These are phyloP conservation scores for Xylariaceae sp. DNA, from an alignment of 2,329 filamentous ascomycete species.

Conservation along the genomic window DNA sequence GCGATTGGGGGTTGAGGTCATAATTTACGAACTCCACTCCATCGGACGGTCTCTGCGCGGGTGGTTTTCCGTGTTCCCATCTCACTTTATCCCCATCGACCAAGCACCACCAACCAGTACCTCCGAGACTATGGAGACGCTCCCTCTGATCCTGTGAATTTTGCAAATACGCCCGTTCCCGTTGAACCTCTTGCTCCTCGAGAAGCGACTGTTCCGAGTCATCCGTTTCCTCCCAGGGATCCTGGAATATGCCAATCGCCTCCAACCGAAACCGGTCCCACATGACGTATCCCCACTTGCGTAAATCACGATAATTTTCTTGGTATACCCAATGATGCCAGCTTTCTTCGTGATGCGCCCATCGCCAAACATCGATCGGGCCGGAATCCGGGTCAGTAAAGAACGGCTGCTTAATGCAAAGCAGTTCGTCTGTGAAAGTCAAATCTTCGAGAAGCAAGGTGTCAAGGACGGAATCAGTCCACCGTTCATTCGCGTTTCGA, in stretches of 20 bases:
- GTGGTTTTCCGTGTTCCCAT: not conserved
- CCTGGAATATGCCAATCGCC: slow-evolving; percentile 10
- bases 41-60: too few relatives aligned
- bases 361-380: not conserved
- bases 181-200: not conserved
- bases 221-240: not conserved
- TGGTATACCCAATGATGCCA: slow-evolving; percentile 6
- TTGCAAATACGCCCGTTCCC: not conserved
- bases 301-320: not conserved
- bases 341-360: slow-evolving; percentile 3
- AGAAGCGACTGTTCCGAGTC: not conserved
- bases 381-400: too few relatives aligned
- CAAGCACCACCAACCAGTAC: slow-evolving; percentile 11
- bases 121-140: not conserved
- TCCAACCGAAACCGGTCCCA: slow-evolving; percentile 32
- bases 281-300: slow-evolving; percentile 32
- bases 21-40: too few relatives aligned
- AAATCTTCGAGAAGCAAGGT: too few relatives aligned
- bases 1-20: too few relatives aligned
- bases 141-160: not conserved
- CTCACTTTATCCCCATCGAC: slow-evolving; percentile 1
- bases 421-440: too few relatives aligned
- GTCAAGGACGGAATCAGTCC: too few relatives aligned
- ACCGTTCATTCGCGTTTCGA: too few relatives aligned
- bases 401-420: too few relatives aligned